Evolutionary conservation across 306 rosid species (phyloP).

Genomic region (Corylus heterophylla): DNA sequence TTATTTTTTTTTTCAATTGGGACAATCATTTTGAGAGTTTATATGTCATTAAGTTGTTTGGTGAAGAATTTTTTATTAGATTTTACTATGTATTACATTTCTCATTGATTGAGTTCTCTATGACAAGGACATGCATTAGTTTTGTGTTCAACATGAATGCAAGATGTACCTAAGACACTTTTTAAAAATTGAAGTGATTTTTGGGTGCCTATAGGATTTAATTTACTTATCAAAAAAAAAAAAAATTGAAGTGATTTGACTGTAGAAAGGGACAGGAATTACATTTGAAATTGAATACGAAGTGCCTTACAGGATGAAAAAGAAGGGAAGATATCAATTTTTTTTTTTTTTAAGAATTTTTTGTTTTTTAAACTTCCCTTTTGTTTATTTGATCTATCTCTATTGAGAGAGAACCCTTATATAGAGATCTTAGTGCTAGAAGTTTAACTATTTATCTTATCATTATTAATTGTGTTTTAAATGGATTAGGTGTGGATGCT

Average conservation of each 20-base stretch:
- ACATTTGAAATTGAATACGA: background rate
- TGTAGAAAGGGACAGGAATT: background rate
- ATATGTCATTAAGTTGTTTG: background rate
- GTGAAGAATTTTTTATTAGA: background rate
- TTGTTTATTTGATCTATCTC: background rate
- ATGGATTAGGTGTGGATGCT: constrained; percentile 73
- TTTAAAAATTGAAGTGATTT: background rate
- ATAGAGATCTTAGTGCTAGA: background rate
- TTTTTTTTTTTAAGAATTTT: no score
- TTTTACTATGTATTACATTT: background rate
- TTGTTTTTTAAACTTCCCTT: background rate
- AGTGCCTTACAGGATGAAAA: background rate
- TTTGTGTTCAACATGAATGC: background rate
- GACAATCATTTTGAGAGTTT: background rate
- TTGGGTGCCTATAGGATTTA: no score
- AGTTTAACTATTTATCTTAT: background rate
- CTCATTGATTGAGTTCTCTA: background rate
- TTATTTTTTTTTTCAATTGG: background rate
- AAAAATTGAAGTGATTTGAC: background rate
- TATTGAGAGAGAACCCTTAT: background rate
- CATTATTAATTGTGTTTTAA: constrained; percentile 23
- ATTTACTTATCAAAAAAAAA: no score
- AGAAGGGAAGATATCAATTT: background rate
- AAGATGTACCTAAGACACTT: background rate
- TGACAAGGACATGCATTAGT: background rate